Base-by-base conservation (phyloP, 192 early-diverging fungal genomes). In the Chytriomyces sp. region DNA sequence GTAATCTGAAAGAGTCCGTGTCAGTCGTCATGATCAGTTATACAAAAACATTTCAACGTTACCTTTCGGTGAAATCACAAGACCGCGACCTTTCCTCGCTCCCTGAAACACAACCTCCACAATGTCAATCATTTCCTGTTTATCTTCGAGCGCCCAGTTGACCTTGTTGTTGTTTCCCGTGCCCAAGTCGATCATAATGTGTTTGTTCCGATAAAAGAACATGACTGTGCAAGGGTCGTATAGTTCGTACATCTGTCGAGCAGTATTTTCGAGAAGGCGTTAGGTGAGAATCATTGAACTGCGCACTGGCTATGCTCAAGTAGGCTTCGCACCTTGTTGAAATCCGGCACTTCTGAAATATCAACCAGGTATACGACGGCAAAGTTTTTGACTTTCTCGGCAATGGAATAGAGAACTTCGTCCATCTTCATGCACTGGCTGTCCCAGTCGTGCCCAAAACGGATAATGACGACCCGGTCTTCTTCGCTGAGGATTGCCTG, bases 111-210 rank as follows among this genome's bases (percentile, higher is more conserved):
- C 97, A 0, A 46, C 62, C 61, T 63, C 68, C 16, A 78, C 66
- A 77, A 97, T 87, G 75, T 97, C 97, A 72, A 99, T 98, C 85
- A 99, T 83, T 79, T 99, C 98, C 81, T 97, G 94, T 71, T 95
- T 92, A 72, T 97, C 94, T 60, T 94, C 93, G 35, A 99, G 82
- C 3, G 95, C 89, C 97, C 97, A 97, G 76, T 96, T 94, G 80
- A 99, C 94, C 83, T 99, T 99, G 85, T 99, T 99, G 87, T 99
- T 99, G 81, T 99, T 96, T 69, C 98, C 98, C 0, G 98, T 99
- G 16, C 98, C 98, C 45, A 98, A 80, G 91, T 99, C 98, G 28
- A 99, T 90, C 96, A 97, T 96, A 72, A 99, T 98, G 71, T 98
- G 98, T 82, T 97, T 96, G 85, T 98, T 98, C 8, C 86, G 67